Evolutionary conservation across 2,329 filamentous ascomycete species (phyloP), one percentile per base, ranked within the genome.

Genomic region (Leptographium flavum): DNA sequence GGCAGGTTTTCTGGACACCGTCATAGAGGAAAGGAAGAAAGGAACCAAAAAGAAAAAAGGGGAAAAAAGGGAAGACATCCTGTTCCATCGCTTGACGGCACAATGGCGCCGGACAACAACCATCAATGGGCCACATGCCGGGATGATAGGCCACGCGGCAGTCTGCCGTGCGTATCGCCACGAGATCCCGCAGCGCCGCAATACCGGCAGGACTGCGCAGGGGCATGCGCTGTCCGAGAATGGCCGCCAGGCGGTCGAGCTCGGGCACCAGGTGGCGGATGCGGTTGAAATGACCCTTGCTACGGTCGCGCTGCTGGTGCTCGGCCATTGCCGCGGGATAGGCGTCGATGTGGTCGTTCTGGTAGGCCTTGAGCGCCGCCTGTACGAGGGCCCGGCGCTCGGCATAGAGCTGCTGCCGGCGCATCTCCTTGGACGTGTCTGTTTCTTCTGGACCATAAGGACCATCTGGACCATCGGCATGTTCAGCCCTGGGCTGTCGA

Each of bases 251-350:
- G 37, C 43, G 38, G 38, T 40, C 19, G 25, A 38, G 19, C 35
- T 45, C 21, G n/a, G 19, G 27, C 36, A 39, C 17, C 35, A 45
- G 8, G 17, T 45, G 15, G 14, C 37, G 22, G 19, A 28, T 45
- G 15, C 43, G 36, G 5, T 45, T 14, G 35, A 45, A 45, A 22
- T 45, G 35, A 9, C 7, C 35, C 28, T 45, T 45, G 19, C 36
- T 19, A 13, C 17, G 39, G 27, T 45, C 37, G 37, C 27, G 36
- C n/a, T 45, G 19, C 17, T 45, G 7, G 17, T 45, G 15, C 6
- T 45, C 15, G 6, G 39, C 27, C 21, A 15, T 19, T 23, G 33
- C 39, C 10, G 32, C 19, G 14, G 17, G 15, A 35, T 45, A 45
- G 11, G 27, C 28, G 13, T 25, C 4, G 5, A 45, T 30, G 33